Conservation (phyloP, 306 rosid species). For the Carpinus viminea region DNA sequence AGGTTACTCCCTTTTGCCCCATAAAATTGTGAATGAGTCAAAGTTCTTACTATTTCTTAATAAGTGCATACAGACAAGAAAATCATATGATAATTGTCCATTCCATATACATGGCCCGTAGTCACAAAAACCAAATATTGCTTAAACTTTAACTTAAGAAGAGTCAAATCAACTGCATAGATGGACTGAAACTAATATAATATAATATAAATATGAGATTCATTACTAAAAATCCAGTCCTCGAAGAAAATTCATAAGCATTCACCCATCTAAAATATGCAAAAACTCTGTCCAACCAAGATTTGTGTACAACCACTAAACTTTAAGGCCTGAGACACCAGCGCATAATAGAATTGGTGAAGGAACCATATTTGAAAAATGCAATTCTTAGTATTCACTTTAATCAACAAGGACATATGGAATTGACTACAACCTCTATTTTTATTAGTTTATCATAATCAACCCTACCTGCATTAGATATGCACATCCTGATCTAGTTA, state of each 20-base stretch:
- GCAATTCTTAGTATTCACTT: not conserved
- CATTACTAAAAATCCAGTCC: not conserved
- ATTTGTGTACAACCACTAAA: not conserved
- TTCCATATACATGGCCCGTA: not conserved
- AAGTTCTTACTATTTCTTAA: not conserved
- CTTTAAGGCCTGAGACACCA: not conserved
- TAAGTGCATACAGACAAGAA: not conserved
- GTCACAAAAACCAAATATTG: not conserved
- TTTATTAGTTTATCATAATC: not conserved
- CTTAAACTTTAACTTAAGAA: not conserved
- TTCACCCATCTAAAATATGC: not conserved
- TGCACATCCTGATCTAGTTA: slow-evolving; percentile 98
- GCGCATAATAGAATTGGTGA: not conserved
- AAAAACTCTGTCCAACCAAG: not conserved
- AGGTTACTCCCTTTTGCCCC: not conserved
- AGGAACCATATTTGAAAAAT: not conserved
- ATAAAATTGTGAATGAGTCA: not conserved
- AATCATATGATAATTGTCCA: not conserved
- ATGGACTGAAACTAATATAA: not conserved
- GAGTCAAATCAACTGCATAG: not conserved
- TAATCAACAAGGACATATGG: not conserved
- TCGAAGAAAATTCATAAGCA: not conserved
- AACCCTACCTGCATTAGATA: slow-evolving; percentile 84
- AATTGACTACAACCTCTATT: not conserved
- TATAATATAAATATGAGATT: not conserved